Evolutionary conservation across 192 early-diverging fungal species (phyloP).

Genomic region (Backusella morwellensis): DNA sequence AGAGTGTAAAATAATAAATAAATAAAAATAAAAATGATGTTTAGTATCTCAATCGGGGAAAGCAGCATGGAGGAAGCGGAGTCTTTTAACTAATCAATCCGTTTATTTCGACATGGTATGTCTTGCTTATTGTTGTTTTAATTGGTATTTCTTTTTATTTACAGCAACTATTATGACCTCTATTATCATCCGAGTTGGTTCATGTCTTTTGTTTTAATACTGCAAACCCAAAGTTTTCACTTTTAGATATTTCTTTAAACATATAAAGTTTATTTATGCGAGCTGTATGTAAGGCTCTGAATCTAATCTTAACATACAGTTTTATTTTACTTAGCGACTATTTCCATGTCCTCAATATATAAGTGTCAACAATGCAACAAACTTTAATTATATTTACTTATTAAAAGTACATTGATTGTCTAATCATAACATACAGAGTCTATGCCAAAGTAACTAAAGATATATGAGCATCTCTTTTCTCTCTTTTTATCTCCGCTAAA

Average conservation of each 20-base stretch:
- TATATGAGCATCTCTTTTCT: not conserved
- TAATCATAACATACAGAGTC: not conserved
- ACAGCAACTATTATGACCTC: not conserved
- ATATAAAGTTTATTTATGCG: not conserved
- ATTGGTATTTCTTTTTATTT: too few species aligned
- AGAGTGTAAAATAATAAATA: constrained; percentile 3
- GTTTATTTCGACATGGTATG: not conserved
- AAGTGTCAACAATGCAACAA: too few species aligned
- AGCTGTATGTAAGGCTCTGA: too few species aligned
- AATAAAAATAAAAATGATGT: not conserved
- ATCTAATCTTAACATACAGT: not conserved
- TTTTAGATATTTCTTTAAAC: not conserved
- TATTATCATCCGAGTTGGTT: not conserved
- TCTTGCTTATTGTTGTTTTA: not conserved
- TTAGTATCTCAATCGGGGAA: not conserved
- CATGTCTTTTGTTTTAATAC: not conserved
- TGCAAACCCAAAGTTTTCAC: not conserved
- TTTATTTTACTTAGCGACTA: not conserved
- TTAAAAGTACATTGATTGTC: too few species aligned
- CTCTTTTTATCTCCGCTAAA: not conserved
- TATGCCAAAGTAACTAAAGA: not conserved
- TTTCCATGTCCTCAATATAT: too few species aligned
- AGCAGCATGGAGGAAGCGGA: not conserved
- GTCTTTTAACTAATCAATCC: not conserved
- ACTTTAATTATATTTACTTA: too few species aligned